phyloP scores from a whole-genome alignment of 1,139 yeast genomes.

The Yamadazyma buinensis region DNA sequence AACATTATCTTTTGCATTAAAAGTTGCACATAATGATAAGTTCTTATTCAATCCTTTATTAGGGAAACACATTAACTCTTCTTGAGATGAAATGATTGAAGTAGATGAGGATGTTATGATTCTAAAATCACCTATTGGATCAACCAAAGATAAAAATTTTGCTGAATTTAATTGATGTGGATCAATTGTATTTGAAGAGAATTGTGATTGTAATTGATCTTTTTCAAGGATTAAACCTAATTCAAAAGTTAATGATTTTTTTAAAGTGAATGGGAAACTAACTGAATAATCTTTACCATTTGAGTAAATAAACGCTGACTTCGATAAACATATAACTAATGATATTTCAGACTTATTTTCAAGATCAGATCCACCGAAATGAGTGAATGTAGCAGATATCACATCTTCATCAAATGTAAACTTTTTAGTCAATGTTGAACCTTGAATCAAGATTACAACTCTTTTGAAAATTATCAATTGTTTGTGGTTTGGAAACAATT shows the following conservation, averaged over 20 bases:
- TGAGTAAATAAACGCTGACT: slow-evolving; percentile 54
- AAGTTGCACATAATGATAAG: slow-evolving; percentile 50
- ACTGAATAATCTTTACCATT: slow-evolving; percentile 57
- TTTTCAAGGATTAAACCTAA: slow-evolving; percentile 64
- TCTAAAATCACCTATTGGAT: slow-evolving; percentile 68
- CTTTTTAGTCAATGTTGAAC: slow-evolving; percentile 46
- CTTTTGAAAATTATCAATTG: slow-evolving; percentile 24
- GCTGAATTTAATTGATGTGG: slow-evolving; percentile 28
- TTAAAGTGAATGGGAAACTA: slow-evolving; percentile 61
- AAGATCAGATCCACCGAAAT: slow-evolving; percentile 20
- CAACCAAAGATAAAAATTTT: slow-evolving; percentile 59
- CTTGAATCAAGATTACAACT: slow-evolving; percentile 31
- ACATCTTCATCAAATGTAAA: slow-evolving; percentile 48
- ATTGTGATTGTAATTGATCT: slow-evolving; percentile 18
- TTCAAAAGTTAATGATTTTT: slow-evolving; percentile 54
- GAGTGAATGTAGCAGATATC: slow-evolving; percentile 47
- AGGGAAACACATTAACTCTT: slow-evolving; percentile 55
- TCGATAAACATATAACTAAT: slow-evolving; percentile 49
- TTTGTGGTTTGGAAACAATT: slow-evolving; percentile 26
- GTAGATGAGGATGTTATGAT: slow-evolving; percentile 68
- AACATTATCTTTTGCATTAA: slow-evolving; percentile 39
- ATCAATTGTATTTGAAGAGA: slow-evolving; percentile 11
- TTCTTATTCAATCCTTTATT: slow-evolving; percentile 26
- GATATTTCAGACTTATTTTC: slow-evolving; percentile 18
- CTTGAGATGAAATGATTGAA: slow-evolving; percentile 57